Conservation (phyloP, 2,329 filamentous ascomycete genomes). For the Coniochaeta sp. region DNA sequence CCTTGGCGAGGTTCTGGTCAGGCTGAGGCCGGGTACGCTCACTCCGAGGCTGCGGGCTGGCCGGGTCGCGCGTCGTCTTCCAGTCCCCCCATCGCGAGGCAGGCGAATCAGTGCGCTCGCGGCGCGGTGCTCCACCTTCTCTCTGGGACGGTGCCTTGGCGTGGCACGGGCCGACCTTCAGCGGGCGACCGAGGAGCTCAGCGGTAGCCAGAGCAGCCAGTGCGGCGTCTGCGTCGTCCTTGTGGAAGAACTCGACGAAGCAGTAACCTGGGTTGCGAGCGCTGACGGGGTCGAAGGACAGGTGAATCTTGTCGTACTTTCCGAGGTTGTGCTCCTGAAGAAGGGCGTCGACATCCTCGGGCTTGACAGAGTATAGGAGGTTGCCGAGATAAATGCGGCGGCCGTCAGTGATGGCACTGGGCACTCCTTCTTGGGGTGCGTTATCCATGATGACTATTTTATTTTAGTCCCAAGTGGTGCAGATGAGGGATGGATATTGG, state of each 20-base stretch:
- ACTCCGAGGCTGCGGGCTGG: not conserved
- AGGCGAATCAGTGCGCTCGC: not conserved
- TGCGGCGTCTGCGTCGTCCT: conserved; percentile 48
- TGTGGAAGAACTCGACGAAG: conserved; percentile 59
- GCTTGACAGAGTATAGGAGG: conserved; percentile 47
- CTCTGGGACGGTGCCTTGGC: conserved; percentile 32
- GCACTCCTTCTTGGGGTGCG: not conserved
- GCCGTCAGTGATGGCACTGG: conserved; percentile 12
- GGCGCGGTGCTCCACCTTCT: conserved; percentile 2
- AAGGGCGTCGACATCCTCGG: conserved; percentile 26
- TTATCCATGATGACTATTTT: not conserved
- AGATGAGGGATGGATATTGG: not conserved
- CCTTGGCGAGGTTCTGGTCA: conserved; percentile 17
- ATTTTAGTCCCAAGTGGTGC: not conserved
- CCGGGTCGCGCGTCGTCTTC: conserved; percentile 14
- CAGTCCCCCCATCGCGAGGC: conserved; percentile 38
- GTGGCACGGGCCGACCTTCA: conserved; percentile 60
- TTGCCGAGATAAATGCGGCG: conserved; percentile 57
- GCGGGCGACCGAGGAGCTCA: conserved; percentile 46
- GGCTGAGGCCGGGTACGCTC: not conserved
- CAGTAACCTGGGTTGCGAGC: conserved; percentile 67
- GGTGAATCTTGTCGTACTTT: conserved; percentile 49
- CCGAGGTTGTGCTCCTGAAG: conserved; percentile 24
- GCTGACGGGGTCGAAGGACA: conserved; percentile 61
- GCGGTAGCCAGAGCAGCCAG: conserved; percentile 49